Evolutionary conservation across 164 flowering plant species (phyloP), one percentile per base, ranked within the genome.

Genomic region (Macadamia integrifolia): DNA sequence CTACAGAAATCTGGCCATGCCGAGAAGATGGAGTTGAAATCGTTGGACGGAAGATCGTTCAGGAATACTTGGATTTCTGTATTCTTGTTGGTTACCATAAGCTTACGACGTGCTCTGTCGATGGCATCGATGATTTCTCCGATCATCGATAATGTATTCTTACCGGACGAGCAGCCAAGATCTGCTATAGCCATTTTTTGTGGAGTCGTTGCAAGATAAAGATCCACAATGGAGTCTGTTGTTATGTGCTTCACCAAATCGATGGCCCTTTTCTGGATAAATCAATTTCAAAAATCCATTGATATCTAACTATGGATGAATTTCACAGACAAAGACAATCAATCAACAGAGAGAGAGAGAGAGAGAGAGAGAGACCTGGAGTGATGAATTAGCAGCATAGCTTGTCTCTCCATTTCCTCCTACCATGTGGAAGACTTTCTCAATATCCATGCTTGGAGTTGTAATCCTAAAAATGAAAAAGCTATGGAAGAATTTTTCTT

Each of bases 121-220:
- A 91, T 75, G 6, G 81, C 80, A 5, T 76, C 69, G 35, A 90
- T 66, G 6, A 88, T 74, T 5, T 84, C 85, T 70, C 58, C 76
- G 58, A 86, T 77, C 40, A 75, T 77, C 2, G 87, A 80, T 13
- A 93, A 68, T 7, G 98, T 79, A 75, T 89, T 93, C 28, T 86
- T 89, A 42, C 98, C 98, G 0, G 94, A 88, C 3, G 95, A 88
- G 60, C 98, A 90, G 9, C 98, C 98, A 75, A 93, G 63, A 69
- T 93, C 98, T 40, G 93, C 95, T 50, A 91, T 80, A 76, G 81
- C 76, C 23, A 93, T 18, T 79, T 78, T 85, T 17, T 78, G 70
- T 7, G 90, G 83, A 32, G 74, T 65, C 10, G 72, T 69, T 30
- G 65, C 62, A 1, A 44, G 60, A 66, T 77, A 86, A 17, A 87